These are phyloP conservation scores for Saksenaea oblongispora DNA, from an alignment of 371 early-diverging fungal species.

Conservation along the genomic window DNA sequence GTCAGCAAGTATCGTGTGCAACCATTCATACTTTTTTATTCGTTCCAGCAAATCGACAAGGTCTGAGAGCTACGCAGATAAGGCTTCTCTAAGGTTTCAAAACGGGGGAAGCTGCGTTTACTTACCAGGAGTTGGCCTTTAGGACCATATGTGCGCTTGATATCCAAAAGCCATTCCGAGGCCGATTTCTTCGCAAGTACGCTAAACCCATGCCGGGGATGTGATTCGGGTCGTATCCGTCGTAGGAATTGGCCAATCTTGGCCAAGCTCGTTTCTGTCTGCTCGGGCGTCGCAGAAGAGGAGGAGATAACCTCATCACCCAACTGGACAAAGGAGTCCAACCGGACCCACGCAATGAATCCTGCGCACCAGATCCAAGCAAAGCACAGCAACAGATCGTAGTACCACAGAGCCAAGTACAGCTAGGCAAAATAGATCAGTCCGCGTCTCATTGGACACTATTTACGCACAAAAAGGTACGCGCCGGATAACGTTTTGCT, in stretches of 20 bases:
- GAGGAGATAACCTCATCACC: conserved; percentile 25
- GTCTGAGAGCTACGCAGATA: conserved; percentile 24
- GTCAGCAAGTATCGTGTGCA: background rate
- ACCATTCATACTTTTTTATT: conserved; percentile 32
- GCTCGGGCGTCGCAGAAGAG: background rate
- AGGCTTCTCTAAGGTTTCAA: background rate
- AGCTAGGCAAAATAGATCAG: conserved; percentile 11
- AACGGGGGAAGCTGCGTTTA: background rate
- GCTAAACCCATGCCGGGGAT: conserved; percentile 16
- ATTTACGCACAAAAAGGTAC: conserved; percentile 22
- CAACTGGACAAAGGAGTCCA: conserved; percentile 31
- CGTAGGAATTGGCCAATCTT: conserved; percentile 15
- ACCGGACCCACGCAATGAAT: conserved; percentile 16
- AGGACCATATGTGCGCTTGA: conserved; percentile 37
- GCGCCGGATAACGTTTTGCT: conserved; percentile 31
- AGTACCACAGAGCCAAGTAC: conserved; percentile 36
- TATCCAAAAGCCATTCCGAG: conserved; percentile 35
- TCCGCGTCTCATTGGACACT: background rate
- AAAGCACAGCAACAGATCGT: conserved; percentile 31
- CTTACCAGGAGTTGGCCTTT: conserved; percentile 34
- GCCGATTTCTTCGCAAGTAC: conserved; percentile 26
- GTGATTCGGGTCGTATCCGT: conserved; percentile 20
- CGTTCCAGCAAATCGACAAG: conserved; percentile 40
- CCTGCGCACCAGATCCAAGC: conserved; percentile 11
- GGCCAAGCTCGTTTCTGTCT: background rate